Conservation (phyloP, 2,329 filamentous ascomycete species). For the Neoscytalidium dimidiatum region DNA sequence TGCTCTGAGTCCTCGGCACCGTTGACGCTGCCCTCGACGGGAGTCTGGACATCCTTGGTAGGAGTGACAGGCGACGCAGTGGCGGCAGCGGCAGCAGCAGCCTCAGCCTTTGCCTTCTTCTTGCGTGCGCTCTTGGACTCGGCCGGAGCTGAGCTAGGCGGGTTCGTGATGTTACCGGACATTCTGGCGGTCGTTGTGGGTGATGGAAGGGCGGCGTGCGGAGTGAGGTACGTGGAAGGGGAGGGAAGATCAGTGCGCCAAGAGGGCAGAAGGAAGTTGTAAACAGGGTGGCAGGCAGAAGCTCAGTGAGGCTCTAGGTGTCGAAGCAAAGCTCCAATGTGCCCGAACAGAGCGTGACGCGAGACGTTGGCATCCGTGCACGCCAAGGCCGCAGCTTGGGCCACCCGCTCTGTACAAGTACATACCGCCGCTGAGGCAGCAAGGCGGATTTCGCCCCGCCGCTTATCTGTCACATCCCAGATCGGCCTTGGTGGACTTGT, state of each 20-base stretch:
- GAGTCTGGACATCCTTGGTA: slow-evolving; percentile 1
- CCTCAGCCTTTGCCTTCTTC: slow-evolving; percentile 53
- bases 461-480: neutral
- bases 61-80: slow-evolving; percentile 34
- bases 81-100: slow-evolving; percentile 31
- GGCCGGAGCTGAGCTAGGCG: slow-evolving; percentile 59
- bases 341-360: slow-evolving; percentile 17
- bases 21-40: slow-evolving; percentile 42
- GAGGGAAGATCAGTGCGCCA: neutral
- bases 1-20: slow-evolving; percentile 68
- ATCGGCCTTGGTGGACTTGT: neutral
- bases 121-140: slow-evolving; percentile 56
- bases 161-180: slow-evolving; percentile 66
- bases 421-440: neutral
- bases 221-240: neutral
- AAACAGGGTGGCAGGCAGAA: neutral
- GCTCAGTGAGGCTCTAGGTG: slow-evolving; percentile 1
- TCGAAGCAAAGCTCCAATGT: slow-evolving; percentile 18
- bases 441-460: neutral
- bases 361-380: neutral
- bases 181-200: slow-evolving; percentile 46
- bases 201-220: neutral
- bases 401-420: neutral
- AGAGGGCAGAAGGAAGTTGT: neutral
- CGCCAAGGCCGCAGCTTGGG: slow-evolving; percentile 11